These are phyloP conservation scores for Monascus ruber DNA, from an alignment of 2,329 filamentous ascomycete genomes.

Conservation along the genomic window DNA sequence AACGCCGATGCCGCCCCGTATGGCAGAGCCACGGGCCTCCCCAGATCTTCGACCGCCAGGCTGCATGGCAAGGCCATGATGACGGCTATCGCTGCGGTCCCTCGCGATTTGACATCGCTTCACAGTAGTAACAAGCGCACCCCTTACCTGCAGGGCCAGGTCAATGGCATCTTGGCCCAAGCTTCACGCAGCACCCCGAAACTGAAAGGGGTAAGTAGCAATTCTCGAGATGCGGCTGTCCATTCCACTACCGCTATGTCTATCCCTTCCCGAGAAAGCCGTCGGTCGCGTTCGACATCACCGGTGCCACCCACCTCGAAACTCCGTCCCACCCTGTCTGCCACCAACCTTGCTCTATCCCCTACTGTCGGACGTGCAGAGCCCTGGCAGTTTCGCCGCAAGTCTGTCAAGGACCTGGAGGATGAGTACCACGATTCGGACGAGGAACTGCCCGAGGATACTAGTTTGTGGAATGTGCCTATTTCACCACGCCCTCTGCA, in stretches of 20 bases:
- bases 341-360: conserved; percentile 15
- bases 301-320: conserved; percentile 7
- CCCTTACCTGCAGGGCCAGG: conserved; percentile 14
- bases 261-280: conserved; percentile 2
- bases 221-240: too few relatives aligned
- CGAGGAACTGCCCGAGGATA: conserved; percentile 40
- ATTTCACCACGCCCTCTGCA: conserved; percentile 35
- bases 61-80: conserved; percentile 16
- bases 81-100: conserved; percentile 10
- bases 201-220: conserved; percentile 1
- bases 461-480: conserved; percentile 40
- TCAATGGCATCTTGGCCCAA: conserved; percentile 15
- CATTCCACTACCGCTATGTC: neutral
- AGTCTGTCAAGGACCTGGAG: conserved; percentile 38
- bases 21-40: conserved; percentile 12
- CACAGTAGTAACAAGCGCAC: conserved; percentile 10
- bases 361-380: conserved; percentile 21
- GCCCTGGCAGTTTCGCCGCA: conserved; percentile 34
- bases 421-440: conserved; percentile 41
- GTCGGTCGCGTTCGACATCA: conserved; percentile 5
- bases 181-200: conserved; percentile 16
- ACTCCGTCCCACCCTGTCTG: conserved; percentile 21
- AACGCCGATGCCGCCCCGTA: conserved; percentile 19
- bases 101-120: conserved; percentile 22
- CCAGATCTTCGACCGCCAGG: conserved; percentile 16